Percentiles rank a stretch among this genome's conserved stretches.
Evolutionary conservation across 345 rosid species (phyloP).

Genomic region (Pistacia atlantica): DNA sequence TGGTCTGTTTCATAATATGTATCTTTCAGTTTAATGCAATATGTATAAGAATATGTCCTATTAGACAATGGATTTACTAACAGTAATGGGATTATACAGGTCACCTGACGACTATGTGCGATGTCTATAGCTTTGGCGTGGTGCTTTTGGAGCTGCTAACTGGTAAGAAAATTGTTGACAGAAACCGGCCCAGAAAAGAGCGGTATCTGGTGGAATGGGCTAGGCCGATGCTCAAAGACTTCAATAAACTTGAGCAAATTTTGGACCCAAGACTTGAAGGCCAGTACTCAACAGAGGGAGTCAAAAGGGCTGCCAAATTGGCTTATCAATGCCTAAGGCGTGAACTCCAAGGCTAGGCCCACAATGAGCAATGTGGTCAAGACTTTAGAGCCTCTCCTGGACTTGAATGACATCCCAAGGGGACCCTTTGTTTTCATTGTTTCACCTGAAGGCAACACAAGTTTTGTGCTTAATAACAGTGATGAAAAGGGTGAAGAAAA

Average conservation of each 20-base stretch:
- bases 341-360: conserved; percentile 54
- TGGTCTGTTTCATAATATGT: too few relatives aligned
- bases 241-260: conserved; percentile 39
- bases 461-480: background rate
- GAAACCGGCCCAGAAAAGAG: conserved; percentile 40
- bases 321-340: conserved; percentile 60
- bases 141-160: conserved; percentile 68
- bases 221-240: conserved; percentile 50
- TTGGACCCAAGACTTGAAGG: conserved; percentile 68
- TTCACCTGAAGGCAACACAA: conserved; percentile 17
- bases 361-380: conserved; percentile 52
- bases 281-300: conserved; percentile 56
- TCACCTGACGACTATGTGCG: conserved; percentile 62
- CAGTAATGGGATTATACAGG: conserved; percentile 32
- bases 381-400: conserved; percentile 42
- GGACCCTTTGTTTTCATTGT: conserved; percentile 51
- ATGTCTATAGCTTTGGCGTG: conserved; percentile 72
- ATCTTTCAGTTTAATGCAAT: too few relatives aligned
- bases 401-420: conserved; percentile 45
- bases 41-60: too few relatives aligned
- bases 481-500: background rate
- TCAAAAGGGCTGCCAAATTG: conserved; percentile 45
- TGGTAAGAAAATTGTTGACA: conserved; percentile 49
- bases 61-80: too few relatives aligned
- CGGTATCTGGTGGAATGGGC: conserved; percentile 65